Base-by-base conservation (phyloP, 805 yeast species). In the Suhomyces faveliae region DNA sequence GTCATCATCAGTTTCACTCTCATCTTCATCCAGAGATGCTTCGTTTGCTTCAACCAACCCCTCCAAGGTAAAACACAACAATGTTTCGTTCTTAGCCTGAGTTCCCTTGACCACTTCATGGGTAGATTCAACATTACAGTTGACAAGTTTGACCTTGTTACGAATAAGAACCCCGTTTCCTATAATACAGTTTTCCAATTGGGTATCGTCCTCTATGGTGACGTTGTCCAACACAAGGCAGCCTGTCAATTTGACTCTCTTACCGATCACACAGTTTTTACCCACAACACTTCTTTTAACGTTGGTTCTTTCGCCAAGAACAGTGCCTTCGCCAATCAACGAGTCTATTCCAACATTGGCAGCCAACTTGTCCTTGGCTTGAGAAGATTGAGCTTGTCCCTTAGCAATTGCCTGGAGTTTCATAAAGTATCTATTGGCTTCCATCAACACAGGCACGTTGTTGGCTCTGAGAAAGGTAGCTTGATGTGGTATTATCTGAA, bases 321-420 rank as follows among this genome's bases (percentile, higher is more conserved):
- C 66, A n/a, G 92, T 79, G 30, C 73, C 70, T 9, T 71, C 74
- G 9, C 92, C 97, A 10, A 92, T 83, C 33, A 84, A 65, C 0
- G 96, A 87, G 65, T 92, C 99, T 8, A 84, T 84, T 47, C 98
- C 97, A 29, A 94, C 80, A 12, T 85, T 84, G 1, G 96, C 92
- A 4, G 81, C 74, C 10, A 71, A 66, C 56, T 79, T 79, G 22
- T 79, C 82, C 60, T 77, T 74, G 1, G 73, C 62, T 10, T 60
- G 61, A 5, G 55, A 44, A n/a, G 46, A 56, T 45, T 51, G 66
- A 7, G 37, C 37, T 22, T 58, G 66, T 12, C 57, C 62, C 29
- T 52, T 53, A 10, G 60, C 54, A 47, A 71, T 70, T 0, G 91
- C 91, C 57, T 80, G 81, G 35, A 76, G 50, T 60, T 81, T 86